Percentiles rank a stretch among this genome's conserved stretches.
These are phyloP conservation scores for Betula pendula DNA, from an alignment of 306 rosid species.

Conservation along the genomic window DNA sequence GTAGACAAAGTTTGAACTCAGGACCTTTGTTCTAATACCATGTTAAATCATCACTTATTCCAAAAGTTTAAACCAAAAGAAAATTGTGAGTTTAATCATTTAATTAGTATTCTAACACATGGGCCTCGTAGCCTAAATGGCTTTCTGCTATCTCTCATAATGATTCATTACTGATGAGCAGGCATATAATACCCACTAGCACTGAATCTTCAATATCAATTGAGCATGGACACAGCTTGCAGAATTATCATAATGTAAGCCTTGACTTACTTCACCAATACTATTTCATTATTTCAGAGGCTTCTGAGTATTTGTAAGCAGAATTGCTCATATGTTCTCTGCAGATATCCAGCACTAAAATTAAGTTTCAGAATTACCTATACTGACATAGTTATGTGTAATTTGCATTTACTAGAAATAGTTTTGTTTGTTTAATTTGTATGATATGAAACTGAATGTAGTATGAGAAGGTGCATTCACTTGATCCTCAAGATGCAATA, in stretches of 20 bases:
- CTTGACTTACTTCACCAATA: not conserved
- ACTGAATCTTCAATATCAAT: not conserved
- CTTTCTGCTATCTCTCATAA: not conserved
- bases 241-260: not conserved
- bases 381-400: not conserved
- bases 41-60: no score
- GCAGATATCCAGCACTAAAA: not conserved
- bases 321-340: not conserved
- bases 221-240: not conserved
- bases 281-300: not conserved
- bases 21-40: no score
- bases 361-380: not conserved
- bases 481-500: constrained; percentile 41
- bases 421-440: constrained; percentile 13
- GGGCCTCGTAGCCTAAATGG: not conserved
- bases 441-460: constrained; percentile 30
- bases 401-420: not conserved
- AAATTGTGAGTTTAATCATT: no score
- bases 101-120: no score
- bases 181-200: not conserved
- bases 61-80: no score
- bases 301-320: not conserved
- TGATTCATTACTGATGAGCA: not conserved
- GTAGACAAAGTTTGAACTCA: no score
- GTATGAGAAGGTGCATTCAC: constrained; percentile 61